Base-by-base conservation (phyloP, 2,329 filamentous ascomycete species). In the Albophoma yamanashiensis region DNA sequence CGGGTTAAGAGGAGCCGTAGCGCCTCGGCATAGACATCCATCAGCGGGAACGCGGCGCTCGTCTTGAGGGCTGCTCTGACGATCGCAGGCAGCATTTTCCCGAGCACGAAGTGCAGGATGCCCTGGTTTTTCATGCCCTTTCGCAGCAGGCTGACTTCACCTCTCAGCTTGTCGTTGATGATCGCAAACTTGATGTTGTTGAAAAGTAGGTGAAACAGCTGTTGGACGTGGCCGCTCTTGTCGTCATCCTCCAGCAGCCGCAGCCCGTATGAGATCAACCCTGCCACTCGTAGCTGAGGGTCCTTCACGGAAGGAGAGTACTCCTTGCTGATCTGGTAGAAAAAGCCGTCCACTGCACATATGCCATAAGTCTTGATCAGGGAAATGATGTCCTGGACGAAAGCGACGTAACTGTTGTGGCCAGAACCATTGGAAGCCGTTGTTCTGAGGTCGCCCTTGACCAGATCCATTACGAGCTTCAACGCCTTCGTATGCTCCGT, bases 161-260 rank as follows among this genome's bases (percentile, higher is more conserved):
- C 74, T 7, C 66, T 67, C n/a, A 84, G 72, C 57, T 74, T 76
- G 60, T 78, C 73, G 60, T 79, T 79, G 52, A 76, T 75, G 3
- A 85, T 67, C 0, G 81, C 79, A 58, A 79, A 71, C 66, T 83
- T 84, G 67, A 83, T 83, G 68, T 80, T 83, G 64, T 81, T 81
- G 66, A 79, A 80, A 2, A 86, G 73, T 60, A 83, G 82, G 67
- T 80, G 80, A 66, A 85, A 86, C 4, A 85, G 74, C 58, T 79
- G 77, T 22, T 78, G 75, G 5, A 70, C 70, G 4, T 78, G 75
- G 7, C 70, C 70, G 4, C 78, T 78, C 38, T 74, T 76, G 2
- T 69, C 65, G 59, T 84, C 82, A 1, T 77, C 79, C 62, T 85
- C 82, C 45, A 75, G 73, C 20, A 86, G 70, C 47, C 79, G 77